Conservation (phyloP, 257 asterid genomes). For the Solanum sparsipilum region DNA sequence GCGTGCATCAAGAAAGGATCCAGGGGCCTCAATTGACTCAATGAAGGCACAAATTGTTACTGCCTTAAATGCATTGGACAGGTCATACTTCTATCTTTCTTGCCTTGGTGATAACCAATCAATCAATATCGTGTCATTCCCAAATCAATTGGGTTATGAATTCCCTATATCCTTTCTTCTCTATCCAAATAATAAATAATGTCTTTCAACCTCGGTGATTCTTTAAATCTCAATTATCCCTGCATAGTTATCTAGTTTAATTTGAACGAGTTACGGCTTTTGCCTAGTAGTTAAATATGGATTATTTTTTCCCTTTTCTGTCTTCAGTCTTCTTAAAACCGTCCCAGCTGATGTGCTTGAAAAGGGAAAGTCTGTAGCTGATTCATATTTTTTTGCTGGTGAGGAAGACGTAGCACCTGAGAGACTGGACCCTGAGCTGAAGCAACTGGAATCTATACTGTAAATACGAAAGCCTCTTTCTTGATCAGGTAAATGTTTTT, state of each 20-base stretch:
- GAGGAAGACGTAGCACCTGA: constrained; percentile 26
- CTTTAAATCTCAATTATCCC: neutral
- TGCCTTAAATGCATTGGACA: constrained; percentile 57
- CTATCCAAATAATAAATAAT: neutral
- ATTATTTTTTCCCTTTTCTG: neutral
- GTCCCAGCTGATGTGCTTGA: constrained; percentile 75
- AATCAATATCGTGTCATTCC: neutral
- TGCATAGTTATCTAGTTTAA: neutral
- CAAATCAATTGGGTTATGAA: neutral
- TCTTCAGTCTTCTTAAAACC: constrained; percentile 59
- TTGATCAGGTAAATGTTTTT: neutral
- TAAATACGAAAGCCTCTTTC: constrained; percentile 6
- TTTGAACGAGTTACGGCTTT: neutral
- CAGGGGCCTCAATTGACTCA: constrained; percentile 41
- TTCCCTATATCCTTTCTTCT: neutral
- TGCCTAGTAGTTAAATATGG: neutral
- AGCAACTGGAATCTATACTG: constrained; percentile 59
- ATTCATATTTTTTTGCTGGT: constrained; percentile 41
- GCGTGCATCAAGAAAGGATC: constrained; percentile 69
- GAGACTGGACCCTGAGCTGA: constrained; percentile 43
- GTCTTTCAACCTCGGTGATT: neutral
- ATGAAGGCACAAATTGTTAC: constrained; percentile 51
- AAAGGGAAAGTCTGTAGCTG: constrained; percentile 79
- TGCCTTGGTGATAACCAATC: neutral
- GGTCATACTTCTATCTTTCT: constrained; percentile 22